Evolutionary conservation across 1,139 yeast genomes (phyloP).

Genomic region (Geotrichum aggregatum): DNA sequence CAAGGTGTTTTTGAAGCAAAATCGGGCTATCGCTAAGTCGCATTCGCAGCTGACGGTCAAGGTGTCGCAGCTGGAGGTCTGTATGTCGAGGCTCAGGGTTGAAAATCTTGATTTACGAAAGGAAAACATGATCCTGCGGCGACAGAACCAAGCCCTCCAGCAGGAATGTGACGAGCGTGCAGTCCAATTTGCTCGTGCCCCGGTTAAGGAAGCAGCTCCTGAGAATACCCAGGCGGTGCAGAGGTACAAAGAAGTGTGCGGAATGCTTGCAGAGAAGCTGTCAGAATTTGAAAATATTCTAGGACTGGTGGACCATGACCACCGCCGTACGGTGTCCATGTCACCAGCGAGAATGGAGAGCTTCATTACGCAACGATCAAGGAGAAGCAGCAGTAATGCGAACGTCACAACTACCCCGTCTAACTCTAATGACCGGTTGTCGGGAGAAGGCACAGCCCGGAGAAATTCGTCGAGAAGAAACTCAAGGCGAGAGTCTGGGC

Average conservation of each 20-base stretch:
- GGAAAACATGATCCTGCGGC: conserved; percentile 15
- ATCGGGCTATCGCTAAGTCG: conserved; percentile 16
- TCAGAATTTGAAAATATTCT: conserved; percentile 5
- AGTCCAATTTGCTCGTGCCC: not conserved
- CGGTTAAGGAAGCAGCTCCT: not conserved
- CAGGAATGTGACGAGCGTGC: conserved; percentile 2
- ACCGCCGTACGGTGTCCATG: not conserved
- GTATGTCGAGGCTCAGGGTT: conserved; percentile 15
- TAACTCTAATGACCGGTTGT: not conserved
- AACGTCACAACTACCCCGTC: conserved; percentile 6
- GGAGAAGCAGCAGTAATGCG: conserved; percentile 7
- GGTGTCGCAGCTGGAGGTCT: conserved; percentile 15
- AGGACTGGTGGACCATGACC: not conserved
- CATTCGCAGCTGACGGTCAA: conserved; percentile 12
- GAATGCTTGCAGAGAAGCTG: conserved; percentile 8
- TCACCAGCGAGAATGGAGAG: not conserved
- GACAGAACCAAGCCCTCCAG: conserved; percentile 10
- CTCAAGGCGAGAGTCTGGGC: conserved; percentile 14
- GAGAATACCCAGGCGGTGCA: not conserved
- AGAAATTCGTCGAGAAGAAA: not conserved
- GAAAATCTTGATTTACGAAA: conserved; percentile 21
- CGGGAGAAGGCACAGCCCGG: conserved; percentile 5
- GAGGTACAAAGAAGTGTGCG: conserved; percentile 3
- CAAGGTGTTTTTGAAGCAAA: conserved; percentile 16
- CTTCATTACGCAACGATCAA: conserved; percentile 4